Conservation (phyloP, 305 asterid species). For the Fraxinus albicans region DNA sequence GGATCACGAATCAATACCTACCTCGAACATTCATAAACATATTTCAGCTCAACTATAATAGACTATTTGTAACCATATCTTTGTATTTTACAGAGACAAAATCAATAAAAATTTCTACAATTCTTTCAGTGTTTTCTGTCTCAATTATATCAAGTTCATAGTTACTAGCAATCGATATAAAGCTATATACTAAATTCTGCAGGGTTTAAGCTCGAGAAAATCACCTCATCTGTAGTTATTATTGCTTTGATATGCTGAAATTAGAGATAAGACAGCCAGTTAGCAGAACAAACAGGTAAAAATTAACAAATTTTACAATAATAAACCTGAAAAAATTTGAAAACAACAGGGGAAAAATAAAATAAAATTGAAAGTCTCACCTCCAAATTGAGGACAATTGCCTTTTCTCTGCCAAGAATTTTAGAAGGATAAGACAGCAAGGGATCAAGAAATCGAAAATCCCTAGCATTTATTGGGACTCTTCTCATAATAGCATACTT, state of each 20-base stretch:
- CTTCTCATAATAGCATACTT: constrained; percentile 71
- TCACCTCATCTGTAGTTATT: constrained; percentile 78
- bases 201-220: background rate
- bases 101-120: background rate
- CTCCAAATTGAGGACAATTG: constrained; percentile 85
- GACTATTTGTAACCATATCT: background rate
- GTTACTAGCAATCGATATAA: background rate
- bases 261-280: background rate
- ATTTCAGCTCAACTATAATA: background rate
- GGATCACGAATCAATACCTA: constrained; percentile 88
- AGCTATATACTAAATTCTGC: background rate
- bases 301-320: background rate
- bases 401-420: constrained; percentile 73
- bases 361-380: constrained; percentile 20
- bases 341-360: background rate
- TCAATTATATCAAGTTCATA: background rate
- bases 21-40: background rate
- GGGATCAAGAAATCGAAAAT: constrained; percentile 85
- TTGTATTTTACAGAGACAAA: background rate
- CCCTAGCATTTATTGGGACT: constrained; percentile 76
- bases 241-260: constrained; percentile 94
- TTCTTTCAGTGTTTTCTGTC: background rate
- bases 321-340: background rate
- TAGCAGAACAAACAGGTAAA: background rate
- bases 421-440: constrained; percentile 86